Evolutionary conservation across 148 eudicot genomes (phyloP), one percentile per base, ranked within the genome.

Genomic region (Persicaria maculosa): DNA sequence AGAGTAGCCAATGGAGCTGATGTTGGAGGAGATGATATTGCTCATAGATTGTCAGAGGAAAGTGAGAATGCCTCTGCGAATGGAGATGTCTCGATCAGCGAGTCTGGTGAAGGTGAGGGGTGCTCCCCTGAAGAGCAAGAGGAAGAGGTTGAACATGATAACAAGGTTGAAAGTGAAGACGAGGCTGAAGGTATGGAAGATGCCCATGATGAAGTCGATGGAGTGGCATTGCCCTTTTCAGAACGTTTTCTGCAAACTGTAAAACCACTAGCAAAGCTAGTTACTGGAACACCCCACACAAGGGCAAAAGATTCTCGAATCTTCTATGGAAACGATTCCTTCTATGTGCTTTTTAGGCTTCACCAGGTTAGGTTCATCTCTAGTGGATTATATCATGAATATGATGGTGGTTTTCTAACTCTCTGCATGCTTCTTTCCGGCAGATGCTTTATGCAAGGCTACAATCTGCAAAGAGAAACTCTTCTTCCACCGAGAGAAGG

Each of bases 141-240:
- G 75, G 90, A 86, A 74, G 91, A 85, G 58, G 90, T 86, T 59
- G 97, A 91, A 48, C 74, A 78, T 80, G 91, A 93, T 78, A 88
- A 83, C 76, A 95, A 92, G 83, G 93, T 84, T 19, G 96, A 92
- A 81, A 88, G 97, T 85, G 98, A 91, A 82, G 95, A 88, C 76
- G 98, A 91, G 83, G 86, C 84, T 70, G 97, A 89, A 47, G 85
- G 80, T 53, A 48, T 75, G 61, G 72, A 25, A 11, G 77, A 64
- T 75, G 59, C 64, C 44, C 89, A 87, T 78, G 55, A 68, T 72
- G 88, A 87, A 47, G 88, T 83, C n/a, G 95, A 88, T 80, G 87
- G 85, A 46, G 75, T 73, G 22, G 69, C 82, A 4, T 79, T 83
- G 74, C 82, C 82, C 40, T 74, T 69, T 52, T 87, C 90, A 44